These are phyloP conservation scores for Xylaria intraflava DNA, from an alignment of 495 filamentous ascomycete genomes.

Conservation along the genomic window DNA sequence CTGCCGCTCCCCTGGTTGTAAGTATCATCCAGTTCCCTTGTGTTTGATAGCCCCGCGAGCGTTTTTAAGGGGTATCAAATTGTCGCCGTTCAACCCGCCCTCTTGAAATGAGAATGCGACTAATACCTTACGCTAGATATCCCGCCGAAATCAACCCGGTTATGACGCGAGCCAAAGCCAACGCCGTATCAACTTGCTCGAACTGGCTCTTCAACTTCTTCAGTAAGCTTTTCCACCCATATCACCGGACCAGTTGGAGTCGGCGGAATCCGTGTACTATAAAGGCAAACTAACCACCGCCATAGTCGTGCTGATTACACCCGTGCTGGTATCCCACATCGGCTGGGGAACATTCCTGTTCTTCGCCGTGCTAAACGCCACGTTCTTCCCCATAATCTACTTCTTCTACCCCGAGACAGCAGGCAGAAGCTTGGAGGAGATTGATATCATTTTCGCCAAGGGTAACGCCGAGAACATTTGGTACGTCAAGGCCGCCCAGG, in stretches of 20 bases:
- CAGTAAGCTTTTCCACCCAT: conserved; percentile 15
- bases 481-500: conserved; percentile 62
- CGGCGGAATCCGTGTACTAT: neutral
- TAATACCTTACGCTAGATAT: conserved; percentile 25
- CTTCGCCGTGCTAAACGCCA: conserved; percentile 64
- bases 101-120: too few species aligned
- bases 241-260: neutral
- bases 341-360: conserved; percentile 74
- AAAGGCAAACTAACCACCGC: conserved; percentile 11
- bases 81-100: too few species aligned
- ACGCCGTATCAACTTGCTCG: conserved; percentile 65
- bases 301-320: conserved; percentile 72
- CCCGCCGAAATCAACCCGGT: conserved; percentile 69
- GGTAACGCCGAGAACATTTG: conserved; percentile 66
- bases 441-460: conserved; percentile 63
- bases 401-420: conserved; percentile 74
- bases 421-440: conserved; percentile 65
- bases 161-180: conserved; percentile 66
- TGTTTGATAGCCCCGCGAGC: too few species aligned
- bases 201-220: conserved; percentile 80
- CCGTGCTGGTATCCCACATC: conserved; percentile 61
- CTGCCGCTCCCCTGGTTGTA: conserved; percentile 63
- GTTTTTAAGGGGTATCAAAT: too few species aligned
- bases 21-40: neutral
- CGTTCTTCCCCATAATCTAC: conserved; percentile 67